Conservation (phyloP, 805 yeast species). For the Zygosaccharomyces siamensis region DNA sequence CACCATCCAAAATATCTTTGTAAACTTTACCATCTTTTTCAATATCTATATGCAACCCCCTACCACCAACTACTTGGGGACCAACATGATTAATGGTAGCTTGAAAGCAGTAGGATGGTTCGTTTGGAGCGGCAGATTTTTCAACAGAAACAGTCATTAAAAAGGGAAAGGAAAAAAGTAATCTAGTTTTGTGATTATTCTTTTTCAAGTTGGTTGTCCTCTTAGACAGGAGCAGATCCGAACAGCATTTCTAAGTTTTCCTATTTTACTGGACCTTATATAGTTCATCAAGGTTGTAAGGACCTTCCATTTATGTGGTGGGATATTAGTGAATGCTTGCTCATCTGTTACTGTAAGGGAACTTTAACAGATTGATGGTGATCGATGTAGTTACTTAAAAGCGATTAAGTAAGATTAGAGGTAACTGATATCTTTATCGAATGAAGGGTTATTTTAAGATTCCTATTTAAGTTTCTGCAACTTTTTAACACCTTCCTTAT, state of each 20-base stretch:
- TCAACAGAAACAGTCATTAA: background rate
- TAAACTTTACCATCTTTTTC: slow-evolving; percentile 39
- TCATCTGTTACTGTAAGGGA: too few relatives aligned
- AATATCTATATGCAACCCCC: slow-evolving; percentile 39
- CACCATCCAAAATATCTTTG: slow-evolving; percentile 38
- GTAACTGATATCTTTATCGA: background rate
- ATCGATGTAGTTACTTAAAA: too few relatives aligned
- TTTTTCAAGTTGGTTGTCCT: background rate
- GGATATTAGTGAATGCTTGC: background rate
- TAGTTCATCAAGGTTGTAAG: background rate
- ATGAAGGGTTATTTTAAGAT: background rate
- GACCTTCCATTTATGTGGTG: background rate
- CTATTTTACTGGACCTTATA: background rate
- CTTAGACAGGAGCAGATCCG: too few relatives aligned
- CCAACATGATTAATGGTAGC: slow-evolving; percentile 36
- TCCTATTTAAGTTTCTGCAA: background rate
- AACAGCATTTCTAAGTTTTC: background rate
- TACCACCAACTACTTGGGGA: slow-evolving; percentile 41
- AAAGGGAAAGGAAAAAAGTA: background rate
- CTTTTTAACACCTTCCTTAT: background rate
- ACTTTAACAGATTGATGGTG: too few relatives aligned
- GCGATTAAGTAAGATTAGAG: too few relatives aligned
- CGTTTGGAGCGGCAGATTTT: slow-evolving; percentile 2
- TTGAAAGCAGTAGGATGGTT: slow-evolving; percentile 41
- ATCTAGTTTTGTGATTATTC: background rate